These are phyloP conservation scores for Salicornia ramosissima DNA, from an alignment of 148 eudicot genomes.

Conservation along the genomic window DNA sequence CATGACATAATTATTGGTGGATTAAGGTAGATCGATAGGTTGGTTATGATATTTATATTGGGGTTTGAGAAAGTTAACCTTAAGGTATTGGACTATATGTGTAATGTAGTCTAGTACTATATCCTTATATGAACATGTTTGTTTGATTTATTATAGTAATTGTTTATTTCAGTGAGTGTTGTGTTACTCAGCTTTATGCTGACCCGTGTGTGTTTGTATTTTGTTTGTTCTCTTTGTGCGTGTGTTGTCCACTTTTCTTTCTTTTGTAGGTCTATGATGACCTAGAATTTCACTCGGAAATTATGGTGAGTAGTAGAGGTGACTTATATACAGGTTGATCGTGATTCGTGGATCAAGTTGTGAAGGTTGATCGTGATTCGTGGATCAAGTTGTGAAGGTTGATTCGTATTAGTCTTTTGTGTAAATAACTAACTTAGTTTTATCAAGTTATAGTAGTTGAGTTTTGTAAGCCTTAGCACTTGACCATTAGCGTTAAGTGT, in stretches of 20 bases:
- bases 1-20: background rate
- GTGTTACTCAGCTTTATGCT: background rate
- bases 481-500: background rate
- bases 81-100: background rate
- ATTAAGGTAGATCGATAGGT: background rate
- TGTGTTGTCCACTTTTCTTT: background rate
- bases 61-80: background rate
- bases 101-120: too few species aligned
- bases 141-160: too few species aligned
- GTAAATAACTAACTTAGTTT: too few species aligned
- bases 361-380: background rate
- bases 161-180: background rate
- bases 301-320: background rate
- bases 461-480: background rate
- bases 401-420: too few species aligned
- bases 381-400: background rate
- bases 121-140: too few species aligned
- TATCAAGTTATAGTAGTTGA: background rate
- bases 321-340: background rate
- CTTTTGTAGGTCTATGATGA: background rate
- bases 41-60: background rate
- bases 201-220: background rate
- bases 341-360: background rate
- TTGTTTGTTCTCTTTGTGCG: too few species aligned
- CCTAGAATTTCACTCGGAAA: background rate